Evolutionary conservation across 495 filamentous ascomycete genomes (phyloP).

Genomic region (Aspergillus egyptiacus): DNA sequence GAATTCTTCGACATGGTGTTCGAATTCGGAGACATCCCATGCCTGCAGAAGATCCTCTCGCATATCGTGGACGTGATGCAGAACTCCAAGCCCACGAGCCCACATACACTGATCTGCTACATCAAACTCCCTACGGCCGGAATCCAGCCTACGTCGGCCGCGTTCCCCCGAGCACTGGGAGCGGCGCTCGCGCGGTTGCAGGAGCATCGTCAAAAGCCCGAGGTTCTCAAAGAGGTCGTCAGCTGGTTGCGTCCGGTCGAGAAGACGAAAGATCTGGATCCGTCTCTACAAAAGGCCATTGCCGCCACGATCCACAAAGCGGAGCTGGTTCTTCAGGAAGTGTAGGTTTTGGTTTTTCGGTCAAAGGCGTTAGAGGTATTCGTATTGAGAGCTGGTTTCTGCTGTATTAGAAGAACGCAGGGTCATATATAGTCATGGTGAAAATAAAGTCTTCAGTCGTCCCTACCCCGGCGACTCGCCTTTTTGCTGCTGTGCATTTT

Average conservation of each 20-base stretch:
- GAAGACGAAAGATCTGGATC: constrained; percentile 54
- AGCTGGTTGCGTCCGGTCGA: constrained; percentile 55
- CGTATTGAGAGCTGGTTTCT: background rate
- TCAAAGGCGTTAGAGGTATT: constrained; percentile 16
- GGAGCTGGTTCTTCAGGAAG: constrained; percentile 26
- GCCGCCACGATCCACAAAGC: constrained; percentile 47
- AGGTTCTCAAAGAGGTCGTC: constrained; percentile 50
- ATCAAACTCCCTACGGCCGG: constrained; percentile 66
- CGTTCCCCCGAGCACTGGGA: constrained; percentile 68
- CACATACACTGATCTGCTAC: constrained; percentile 59
- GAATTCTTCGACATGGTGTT: constrained; percentile 77
- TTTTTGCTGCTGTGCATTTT: constrained; percentile 81
- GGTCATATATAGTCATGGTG: constrained; percentile 16
- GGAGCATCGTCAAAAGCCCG: constrained; percentile 26
- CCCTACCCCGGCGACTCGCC: constrained; percentile 51
- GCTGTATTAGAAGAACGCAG: constrained; percentile 1
- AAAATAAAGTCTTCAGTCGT: constrained; percentile 31
- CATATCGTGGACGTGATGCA: constrained; percentile 66
- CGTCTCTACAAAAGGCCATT: constrained; percentile 59
- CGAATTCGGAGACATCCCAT: constrained; percentile 57
- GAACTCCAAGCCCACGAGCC: constrained; percentile 50
- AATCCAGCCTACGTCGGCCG: constrained; percentile 52
- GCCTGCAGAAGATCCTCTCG: constrained; percentile 61
- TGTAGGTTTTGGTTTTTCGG: constrained; percentile 12
- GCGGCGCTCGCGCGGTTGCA: constrained; percentile 56